These are phyloP conservation scores for Leishmania gerbilli DNA, from an alignment of 208 protist genomes.

Conservation along the genomic window DNA sequence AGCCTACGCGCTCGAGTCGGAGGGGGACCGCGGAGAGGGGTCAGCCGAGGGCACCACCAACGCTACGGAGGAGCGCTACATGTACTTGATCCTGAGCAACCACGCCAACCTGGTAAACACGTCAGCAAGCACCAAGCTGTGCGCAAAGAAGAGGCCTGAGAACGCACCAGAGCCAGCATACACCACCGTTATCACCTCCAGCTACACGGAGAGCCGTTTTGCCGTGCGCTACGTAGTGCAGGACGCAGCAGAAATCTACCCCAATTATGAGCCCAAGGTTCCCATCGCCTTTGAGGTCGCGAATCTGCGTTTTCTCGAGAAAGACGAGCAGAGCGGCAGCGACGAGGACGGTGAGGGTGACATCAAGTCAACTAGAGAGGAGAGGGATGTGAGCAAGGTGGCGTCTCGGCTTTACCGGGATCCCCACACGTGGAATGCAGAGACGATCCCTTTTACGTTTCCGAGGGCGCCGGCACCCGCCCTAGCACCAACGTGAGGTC, in stretches of 20 bases:
- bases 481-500: not conserved
- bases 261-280: conserved; percentile 25
- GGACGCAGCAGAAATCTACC: conserved; percentile 32
- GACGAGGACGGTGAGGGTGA: conserved; percentile 4
- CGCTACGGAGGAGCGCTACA: conserved; percentile 8
- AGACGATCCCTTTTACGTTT: conserved; percentile 41
- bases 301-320: conserved; percentile 30
- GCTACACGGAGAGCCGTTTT: conserved; percentile 37
- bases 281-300: conserved; percentile 19
- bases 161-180: not conserved
- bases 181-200: not conserved
- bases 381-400: conserved; percentile 7
- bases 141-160: conserved; percentile 15
- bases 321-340: not conserved
- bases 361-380: not conserved
- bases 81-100: conserved; percentile 33
- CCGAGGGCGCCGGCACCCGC: not conserved
- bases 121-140: conserved; percentile 17
- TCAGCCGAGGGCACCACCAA: not conserved
- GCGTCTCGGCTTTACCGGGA: conserved; percentile 31
- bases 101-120: conserved; percentile 37
- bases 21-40: not conserved
- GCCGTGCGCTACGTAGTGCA: conserved; percentile 30
- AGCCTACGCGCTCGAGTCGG: conserved; percentile 16
- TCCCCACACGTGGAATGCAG: conserved; percentile 33